Percentiles rank a stretch among this genome's conserved stretches.
These are phyloP conservation scores for Rugosomyces carneus DNA, from an alignment of 1,284 basidiomycete genomes.

Conservation along the genomic window DNA sequence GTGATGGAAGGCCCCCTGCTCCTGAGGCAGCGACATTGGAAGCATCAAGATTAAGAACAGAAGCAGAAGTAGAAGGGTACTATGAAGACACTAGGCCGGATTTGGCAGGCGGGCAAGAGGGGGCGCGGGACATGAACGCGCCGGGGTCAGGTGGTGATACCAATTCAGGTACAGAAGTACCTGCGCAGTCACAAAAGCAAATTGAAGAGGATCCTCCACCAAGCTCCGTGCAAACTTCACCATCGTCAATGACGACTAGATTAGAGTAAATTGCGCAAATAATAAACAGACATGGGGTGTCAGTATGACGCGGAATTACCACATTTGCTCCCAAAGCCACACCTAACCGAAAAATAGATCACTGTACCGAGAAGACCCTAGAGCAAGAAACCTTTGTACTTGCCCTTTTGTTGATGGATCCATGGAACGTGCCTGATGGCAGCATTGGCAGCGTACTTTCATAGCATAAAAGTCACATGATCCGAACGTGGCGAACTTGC, in stretches of 20 bases:
- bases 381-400: too few relatives aligned
- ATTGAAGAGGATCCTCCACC: background rate
- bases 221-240: background rate
- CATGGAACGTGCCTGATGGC: background rate
- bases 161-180: slow-evolving; percentile 1
- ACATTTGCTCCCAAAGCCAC: background rate
- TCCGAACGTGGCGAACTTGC: slow-evolving; percentile 18
- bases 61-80: slow-evolving; percentile 3
- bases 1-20: slow-evolving; percentile 7
- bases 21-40: slow-evolving; percentile 1
- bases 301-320: background rate
- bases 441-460: too few relatives aligned
- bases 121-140: slow-evolving; percentile 1
- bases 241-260: background rate
- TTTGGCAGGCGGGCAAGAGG: background rate
- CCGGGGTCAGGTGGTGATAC: slow-evolving; percentile 3
- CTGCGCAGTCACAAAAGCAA: slow-evolving; percentile 4
- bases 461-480: slow-evolving; percentile 2
- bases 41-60: slow-evolving; percentile 3
- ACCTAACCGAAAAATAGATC: too few relatives aligned
- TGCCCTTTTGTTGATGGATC: background rate
- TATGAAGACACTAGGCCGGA: background rate
- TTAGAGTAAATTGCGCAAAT: background rate
- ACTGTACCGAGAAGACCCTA: too few relatives aligned
- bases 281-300: background rate